phyloP scores from a whole-genome alignment of 345 rosid genomes.

The Eucalyptus coolabah region DNA sequence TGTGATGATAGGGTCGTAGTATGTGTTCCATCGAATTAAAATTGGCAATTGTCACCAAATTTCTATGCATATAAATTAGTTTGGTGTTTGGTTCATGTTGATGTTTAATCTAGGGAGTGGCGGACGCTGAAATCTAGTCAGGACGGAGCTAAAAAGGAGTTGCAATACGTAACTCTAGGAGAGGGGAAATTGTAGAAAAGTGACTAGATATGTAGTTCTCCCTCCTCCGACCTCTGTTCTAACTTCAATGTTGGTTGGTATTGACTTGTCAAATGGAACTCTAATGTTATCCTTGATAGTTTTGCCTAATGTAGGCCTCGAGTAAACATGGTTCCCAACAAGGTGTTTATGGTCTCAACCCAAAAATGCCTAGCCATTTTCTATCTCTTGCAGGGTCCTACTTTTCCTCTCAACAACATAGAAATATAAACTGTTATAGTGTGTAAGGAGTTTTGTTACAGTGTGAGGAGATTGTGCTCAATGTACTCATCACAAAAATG shows the following conservation, averaged over 20 bases:
- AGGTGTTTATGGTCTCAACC: background rate
- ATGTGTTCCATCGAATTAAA: no score
- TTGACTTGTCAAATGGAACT: background rate
- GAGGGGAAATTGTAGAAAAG: background rate
- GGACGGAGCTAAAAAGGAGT: background rate
- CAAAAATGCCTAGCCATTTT: background rate
- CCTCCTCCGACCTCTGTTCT: background rate
- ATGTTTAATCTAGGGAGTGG: background rate
- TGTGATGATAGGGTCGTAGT: no score
- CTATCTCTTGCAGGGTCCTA: background rate
- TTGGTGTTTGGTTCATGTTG: background rate
- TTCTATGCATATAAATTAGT: background rate
- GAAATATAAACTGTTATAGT: no score
- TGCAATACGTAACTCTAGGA: background rate
- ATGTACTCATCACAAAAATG: background rate
- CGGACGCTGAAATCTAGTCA: background rate
- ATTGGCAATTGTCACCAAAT: no score
- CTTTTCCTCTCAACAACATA: no score
- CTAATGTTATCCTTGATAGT: no score
- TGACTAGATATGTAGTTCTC: background rate
- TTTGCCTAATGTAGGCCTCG: no score
- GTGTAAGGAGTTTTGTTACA: background rate
- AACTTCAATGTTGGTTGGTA: background rate
- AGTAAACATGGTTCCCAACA: no score
- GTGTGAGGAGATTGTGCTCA: background rate